Base-by-base conservation (phyloP, 1,284 basidiomycete genomes). In the Wallemia hederae region DNA sequence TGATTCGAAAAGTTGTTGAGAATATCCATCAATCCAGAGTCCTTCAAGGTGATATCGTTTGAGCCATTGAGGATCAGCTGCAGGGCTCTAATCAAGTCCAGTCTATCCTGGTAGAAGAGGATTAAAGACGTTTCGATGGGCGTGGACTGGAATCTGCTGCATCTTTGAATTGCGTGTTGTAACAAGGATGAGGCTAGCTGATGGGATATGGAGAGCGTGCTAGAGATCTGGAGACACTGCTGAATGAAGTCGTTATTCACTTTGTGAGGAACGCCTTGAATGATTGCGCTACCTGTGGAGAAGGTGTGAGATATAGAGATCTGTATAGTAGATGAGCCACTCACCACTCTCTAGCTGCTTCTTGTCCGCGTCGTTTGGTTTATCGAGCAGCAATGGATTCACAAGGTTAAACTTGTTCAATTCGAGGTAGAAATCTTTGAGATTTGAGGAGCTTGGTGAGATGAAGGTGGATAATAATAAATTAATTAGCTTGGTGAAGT, bases 121-220 rank as follows among this genome's bases (percentile, higher is more conserved):
- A 78, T 72, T 19, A 88, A 69, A 26, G 81, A 75, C 1, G 75
- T 71, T 67, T 87, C 82, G 31, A 85, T 72, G 59, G 74, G 77
- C 60, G 72, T 72, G 2, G 78, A 74, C 5, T 77, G 71, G 15
- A 80, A 70, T 63, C 83, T 83, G 0, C 81, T 80, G 65, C 80
- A 79, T 63, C 75, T 72, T 1, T 75, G 66, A 70, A 80, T 79
- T 56, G 82, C 74, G 26, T 75, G 71, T 62, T 82, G 77, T 34
- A 87, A 73, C n/a, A 87, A 74, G 17, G 74, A 74, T 1, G 85
- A 81, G 59, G 80, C 71, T 68, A 83, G 79, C 65, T 79, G 78
- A 71, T 89, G 85, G 2, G 85, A 87, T 64, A 78, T 80, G 66
- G 78, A 75, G 61, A 89, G 78, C 62, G 84, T 78, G 66, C 82